Base-by-base conservation (phyloP, 176 grass and related monocot genomes). In the Secale cereale region DNA sequence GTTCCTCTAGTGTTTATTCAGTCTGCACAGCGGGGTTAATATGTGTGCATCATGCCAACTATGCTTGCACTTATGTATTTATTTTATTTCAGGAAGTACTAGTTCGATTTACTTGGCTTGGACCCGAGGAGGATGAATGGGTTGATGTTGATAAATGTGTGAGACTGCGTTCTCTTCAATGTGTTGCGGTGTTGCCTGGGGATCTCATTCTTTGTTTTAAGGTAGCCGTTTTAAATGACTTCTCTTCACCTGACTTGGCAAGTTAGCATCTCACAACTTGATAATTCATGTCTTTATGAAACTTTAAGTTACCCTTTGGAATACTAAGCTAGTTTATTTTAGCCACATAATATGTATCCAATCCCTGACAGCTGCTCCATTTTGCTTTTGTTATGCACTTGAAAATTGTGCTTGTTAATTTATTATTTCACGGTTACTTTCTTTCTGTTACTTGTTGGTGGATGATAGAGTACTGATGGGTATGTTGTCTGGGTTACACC, bases 81-180 rank as follows among this genome's bases (percentile, higher is more conserved):
- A 60, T 68, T 15, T 0, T 80, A 40, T 71, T 82, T 89, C 83
- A 95, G 93, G 93, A 95, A 90, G 88, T 95, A 16, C 81, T 83
- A 14, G 93, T 92, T 95, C 86, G 90, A 43, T 95, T 95, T 83
- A 71, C 90, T 71, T 90, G 93, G 81, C 92, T 95, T 85, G 90
- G 93, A 56, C 83, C 89, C 1, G 93, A 95, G 79, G 93, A 95
- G 25, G 93, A 95, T 86, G 93, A 95, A 86, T 95, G 93, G 93
- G 81, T 95, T 74, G 90, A 92, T 71, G 93, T 95, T 76, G 86
- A 88, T 31, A 90, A 88, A 87, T 92, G 87, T 92, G 93, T 95
- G 59, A 86, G 90, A 31, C 90, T 90, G 40, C 85, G 90, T 48
- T 95, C 90, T 66, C 85, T 86, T 32, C 90, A 95, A 90, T 95